Base-by-base conservation (phyloP, 306 rosid species). In the Abrus precatorius region DNA sequence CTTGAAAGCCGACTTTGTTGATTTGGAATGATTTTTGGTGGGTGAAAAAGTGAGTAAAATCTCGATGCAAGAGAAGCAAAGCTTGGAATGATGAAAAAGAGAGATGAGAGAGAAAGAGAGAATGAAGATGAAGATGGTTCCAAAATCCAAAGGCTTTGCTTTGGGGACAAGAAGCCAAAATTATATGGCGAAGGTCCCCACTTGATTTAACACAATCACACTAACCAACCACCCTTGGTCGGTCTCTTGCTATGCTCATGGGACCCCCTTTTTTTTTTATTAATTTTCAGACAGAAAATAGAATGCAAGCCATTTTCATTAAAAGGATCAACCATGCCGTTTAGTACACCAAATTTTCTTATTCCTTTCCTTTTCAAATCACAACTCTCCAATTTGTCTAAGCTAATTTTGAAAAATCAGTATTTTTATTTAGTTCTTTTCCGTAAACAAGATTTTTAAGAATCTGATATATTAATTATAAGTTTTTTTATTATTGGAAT, bases 121-220 rank as follows among this genome's bases (percentile, higher is more conserved):
- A 12, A 32, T 28, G 74, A 47, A 11, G 11, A 70, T 53, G 50
- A 59, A 59, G 67, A 38, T 78, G 74, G 76, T 80, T 84, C 78
- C 85, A 75, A 81, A 84, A 68, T 86, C 86, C 89, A 84, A 88
- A 86, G 86, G 85, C 83, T 80, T 87, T 85, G 85, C 91, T 90
- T 92, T 90, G 89, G 50, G 41, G 84, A 88, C 86, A 88, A 87
- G 88, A 88, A 84, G 91, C 94, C 92, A 88, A 90, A 77, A 62
- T 80, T 84, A 57, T 77, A 84, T 83, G 90, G 53, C 63, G 62
- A 64, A 78, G 80, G 89, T 84, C 83, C 76, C 90, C 80, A 36
- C 66, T 34, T 82, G 76, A 78, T 83, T 83, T 78, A 88, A 88
- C 86, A 84, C 86, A 71, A 75, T 87, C 87, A 88, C 89, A 66